Evolutionary conservation across 768 basidiomycete species (phyloP).

Genomic region (Boletus tylopilopsis): DNA sequence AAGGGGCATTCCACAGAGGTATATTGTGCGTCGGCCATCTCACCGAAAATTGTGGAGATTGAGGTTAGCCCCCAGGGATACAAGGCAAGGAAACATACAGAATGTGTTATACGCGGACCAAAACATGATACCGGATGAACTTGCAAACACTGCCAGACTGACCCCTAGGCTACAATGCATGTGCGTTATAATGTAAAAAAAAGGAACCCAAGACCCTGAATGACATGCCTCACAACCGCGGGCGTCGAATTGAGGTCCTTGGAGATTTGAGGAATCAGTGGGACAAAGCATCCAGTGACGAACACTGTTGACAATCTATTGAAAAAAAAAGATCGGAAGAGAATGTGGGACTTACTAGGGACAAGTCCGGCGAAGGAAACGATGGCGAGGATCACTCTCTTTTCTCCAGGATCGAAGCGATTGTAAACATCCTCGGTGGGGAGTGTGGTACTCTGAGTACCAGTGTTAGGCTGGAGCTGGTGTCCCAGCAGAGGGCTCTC

Average conservation of each 20-base stretch:
- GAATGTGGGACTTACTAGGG: conserved; percentile 43
- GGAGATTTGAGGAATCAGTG: conserved; percentile 71
- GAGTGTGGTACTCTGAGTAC: neutral
- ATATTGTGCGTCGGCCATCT: conserved; percentile 69
- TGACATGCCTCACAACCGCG: conserved; percentile 49
- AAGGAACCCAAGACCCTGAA: neutral
- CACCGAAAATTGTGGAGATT: neutral
- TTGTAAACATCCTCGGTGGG: conserved; percentile 43
- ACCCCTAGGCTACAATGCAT: conserved; percentile 51
- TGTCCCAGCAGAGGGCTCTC: conserved; percentile 25
- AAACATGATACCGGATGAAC: conserved; percentile 44
- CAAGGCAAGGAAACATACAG: conserved; percentile 33
- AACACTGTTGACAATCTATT: conserved; percentile 45
- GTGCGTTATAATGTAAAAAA: too few relatives aligned
- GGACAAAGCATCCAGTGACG: conserved; percentile 65
- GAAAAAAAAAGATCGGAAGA: neutral
- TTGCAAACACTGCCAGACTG: conserved; percentile 47
- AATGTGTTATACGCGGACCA: conserved; percentile 52
- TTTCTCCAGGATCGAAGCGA: conserved; percentile 52
- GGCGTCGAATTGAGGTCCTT: conserved; percentile 56
- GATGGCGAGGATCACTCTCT: conserved; percentile 51
- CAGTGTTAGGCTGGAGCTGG: neutral
- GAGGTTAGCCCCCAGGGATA: neutral
- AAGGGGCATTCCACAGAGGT: conserved; percentile 56
- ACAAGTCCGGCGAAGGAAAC: conserved; percentile 61